These are phyloP conservation scores for Curvularia verruculosa DNA, from an alignment of 2,329 filamentous ascomycete genomes.

Conservation along the genomic window DNA sequence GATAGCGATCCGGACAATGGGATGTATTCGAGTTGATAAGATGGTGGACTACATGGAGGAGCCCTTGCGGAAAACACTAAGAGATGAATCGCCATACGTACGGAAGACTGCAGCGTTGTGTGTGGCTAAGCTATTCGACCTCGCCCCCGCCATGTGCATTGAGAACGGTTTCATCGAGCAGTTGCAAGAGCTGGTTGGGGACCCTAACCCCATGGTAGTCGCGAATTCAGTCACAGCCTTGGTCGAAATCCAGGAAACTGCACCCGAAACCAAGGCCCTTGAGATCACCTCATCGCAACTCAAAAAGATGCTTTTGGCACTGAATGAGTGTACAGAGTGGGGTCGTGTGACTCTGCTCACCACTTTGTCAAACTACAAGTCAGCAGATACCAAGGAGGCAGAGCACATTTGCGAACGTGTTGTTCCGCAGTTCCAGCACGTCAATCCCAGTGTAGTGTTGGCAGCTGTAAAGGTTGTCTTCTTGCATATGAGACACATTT, in stretches of 20 bases:
- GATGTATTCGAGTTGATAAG: slow-evolving; percentile 96
- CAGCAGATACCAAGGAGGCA: slow-evolving; percentile 88
- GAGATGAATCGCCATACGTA: slow-evolving; percentile 97
- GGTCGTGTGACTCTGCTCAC: slow-evolving; percentile 91
- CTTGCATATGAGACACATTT: slow-evolving; percentile 88
- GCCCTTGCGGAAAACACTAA: slow-evolving; percentile 89
- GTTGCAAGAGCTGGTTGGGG: slow-evolving; percentile 92
- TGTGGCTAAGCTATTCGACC: slow-evolving; percentile 95
- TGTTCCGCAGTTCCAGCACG: slow-evolving; percentile 95
- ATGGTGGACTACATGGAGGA: slow-evolving; percentile 99
- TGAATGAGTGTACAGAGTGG: slow-evolving; percentile 99
- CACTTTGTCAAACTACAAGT: slow-evolving; percentile 85
- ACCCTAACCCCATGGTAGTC: slow-evolving; percentile 98
- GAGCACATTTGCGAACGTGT: slow-evolving; percentile 98
- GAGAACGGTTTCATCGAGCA: slow-evolving; percentile 96
- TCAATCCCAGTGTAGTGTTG: slow-evolving; percentile 94
- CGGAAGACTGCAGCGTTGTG: slow-evolving; percentile 98
- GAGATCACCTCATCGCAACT: slow-evolving; percentile 80
- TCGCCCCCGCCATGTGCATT: slow-evolving; percentile 89
- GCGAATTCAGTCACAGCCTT: slow-evolving; percentile 96
- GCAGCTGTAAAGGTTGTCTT: slow-evolving; percentile 99
- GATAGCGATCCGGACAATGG: slow-evolving; percentile 96
- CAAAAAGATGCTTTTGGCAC: slow-evolving; percentile 93
- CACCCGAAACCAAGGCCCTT: slow-evolving; percentile 87
- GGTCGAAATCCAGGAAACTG: slow-evolving; percentile 86